Evolutionary conservation across 2,329 filamentous ascomycete genomes (phyloP), one percentile per base, ranked within the genome.

Genomic region (Simplicillium sp.): DNA sequence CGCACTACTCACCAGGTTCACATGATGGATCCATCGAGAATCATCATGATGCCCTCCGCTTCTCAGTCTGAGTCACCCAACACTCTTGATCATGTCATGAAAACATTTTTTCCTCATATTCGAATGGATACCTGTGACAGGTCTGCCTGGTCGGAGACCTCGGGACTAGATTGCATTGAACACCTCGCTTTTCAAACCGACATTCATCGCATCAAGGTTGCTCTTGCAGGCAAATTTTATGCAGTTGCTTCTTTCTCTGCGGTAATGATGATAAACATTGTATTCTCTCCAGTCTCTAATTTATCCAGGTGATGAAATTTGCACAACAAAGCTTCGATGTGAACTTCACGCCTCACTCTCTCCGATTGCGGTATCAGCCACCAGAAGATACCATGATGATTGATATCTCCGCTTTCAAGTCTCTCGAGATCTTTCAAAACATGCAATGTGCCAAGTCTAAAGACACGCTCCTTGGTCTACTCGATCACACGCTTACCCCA

Each of bases 381-480:
- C 88, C 87, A 0, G 86, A 94, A 55, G 85, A 90, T 17, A 86
- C 87, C 1, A 95, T 97, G 89, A 87, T 94, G 76, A 94, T 97
- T 50, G 90, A 96, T 53, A 72, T 92, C 3, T 83, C 87, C 1
- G 94, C 89, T 0, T 87, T 96, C 20, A 75, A 82, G 31, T 87
- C 87, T 0, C 68, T 98, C 3, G 92, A 98, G 57, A 71, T 98
- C 6, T 84, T 97, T 18, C 87, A 95, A 52, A 98, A 96, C 49
- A 56, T 89, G 0, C 80, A 85, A 11, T 80, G 83, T 49, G 54
- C 79, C 1, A 88, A 84, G 49, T 94, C 88, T 0, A 86, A 80
- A 47, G 78, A 90, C 32, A 90, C 83, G 48, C 66, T 98, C 0
- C 90, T 89, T 47, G 89, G 89, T 0, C 60, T 97, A 0, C 64